These are phyloP conservation scores for Komagataella ulmi DNA, from an alignment of 805 yeast species.

Conservation along the genomic window DNA sequence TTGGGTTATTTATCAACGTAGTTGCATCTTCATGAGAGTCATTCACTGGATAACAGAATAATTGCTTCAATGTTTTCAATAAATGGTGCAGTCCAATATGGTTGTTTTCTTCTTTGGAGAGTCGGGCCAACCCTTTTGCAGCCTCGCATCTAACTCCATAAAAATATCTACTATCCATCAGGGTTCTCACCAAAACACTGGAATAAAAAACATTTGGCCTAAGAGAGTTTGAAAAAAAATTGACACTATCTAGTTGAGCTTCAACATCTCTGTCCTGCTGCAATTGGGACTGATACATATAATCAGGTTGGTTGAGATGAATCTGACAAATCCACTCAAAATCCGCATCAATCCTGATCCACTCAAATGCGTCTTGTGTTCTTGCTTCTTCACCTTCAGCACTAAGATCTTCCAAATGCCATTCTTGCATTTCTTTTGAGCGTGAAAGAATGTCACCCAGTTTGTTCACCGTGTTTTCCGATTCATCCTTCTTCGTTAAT, in stretches of 20 bases:
- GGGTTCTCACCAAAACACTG: constrained; percentile 63
- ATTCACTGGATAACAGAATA: constrained; percentile 47
- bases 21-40: neutral
- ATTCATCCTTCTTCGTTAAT: constrained; percentile 12
- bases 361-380: constrained; percentile 83
- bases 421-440: constrained; percentile 45
- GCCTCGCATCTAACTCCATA: constrained; percentile 87
- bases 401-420: constrained; percentile 66
- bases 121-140: constrained; percentile 60
- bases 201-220: constrained; percentile 57
- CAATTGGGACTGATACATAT: constrained; percentile 88
- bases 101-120: constrained; percentile 46
- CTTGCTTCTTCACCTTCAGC: constrained; percentile 55
- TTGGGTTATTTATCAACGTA: constrained; percentile 9
- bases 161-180: constrained; percentile 74
- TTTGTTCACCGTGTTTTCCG: constrained; percentile 22
- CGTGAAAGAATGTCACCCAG: constrained; percentile 69
- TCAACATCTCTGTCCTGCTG: constrained; percentile 94
- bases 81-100: constrained; percentile 67
- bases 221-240: constrained; percentile 49
- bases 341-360: constrained; percentile 97
- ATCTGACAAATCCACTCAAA: constrained; percentile 90
- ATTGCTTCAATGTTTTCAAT: constrained; percentile 48
- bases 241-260: constrained; percentile 80
- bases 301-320: constrained; percentile 78